Conservation (phyloP, 176 grass and related monocot species). For the Rhynchospora tenuis region DNA sequence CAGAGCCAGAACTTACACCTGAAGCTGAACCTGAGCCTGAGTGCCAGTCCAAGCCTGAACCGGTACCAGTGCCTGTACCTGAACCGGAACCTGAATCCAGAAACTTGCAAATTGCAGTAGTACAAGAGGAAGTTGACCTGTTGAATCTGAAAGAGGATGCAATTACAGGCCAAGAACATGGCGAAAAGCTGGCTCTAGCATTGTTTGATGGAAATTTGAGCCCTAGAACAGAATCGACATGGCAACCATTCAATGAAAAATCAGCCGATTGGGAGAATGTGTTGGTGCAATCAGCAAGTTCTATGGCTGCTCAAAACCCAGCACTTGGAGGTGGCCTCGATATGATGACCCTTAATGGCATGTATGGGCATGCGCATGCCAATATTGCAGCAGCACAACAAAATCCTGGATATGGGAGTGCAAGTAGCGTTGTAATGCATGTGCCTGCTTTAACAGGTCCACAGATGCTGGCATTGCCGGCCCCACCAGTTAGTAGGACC, state of each 20-base stretch:
- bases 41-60: not conserved
- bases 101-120: not conserved
- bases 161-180: slow-evolving; percentile 48
- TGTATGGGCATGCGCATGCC: slow-evolving; percentile 45
- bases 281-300: slow-evolving; percentile 60
- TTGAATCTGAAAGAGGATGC: slow-evolving; percentile 50
- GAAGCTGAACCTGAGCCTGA: not conserved
- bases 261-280: slow-evolving; percentile 59
- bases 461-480: slow-evolving; percentile 51
- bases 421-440: slow-evolving; percentile 51
- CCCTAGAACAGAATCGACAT: slow-evolving; percentile 13
- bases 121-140: slow-evolving; percentile 39
- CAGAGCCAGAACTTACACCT: slow-evolving; percentile 3
- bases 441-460: slow-evolving; percentile 10
- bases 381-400: not conserved
- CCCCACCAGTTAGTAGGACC: slow-evolving; percentile 6
- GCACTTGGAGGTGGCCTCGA: slow-evolving; percentile 54
- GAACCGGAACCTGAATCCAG: not conserved
- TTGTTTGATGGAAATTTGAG: slow-evolving; percentile 39
- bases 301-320: slow-evolving; percentile 38
- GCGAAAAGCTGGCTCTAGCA: slow-evolving; percentile 43
- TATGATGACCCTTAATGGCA: slow-evolving; percentile 68
- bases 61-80: not conserved
- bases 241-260: slow-evolving; percentile 34
- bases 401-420: slow-evolving; percentile 36